Conservation (phyloP, 2,329 filamentous ascomycete species). For the Lachnellula arida region DNA sequence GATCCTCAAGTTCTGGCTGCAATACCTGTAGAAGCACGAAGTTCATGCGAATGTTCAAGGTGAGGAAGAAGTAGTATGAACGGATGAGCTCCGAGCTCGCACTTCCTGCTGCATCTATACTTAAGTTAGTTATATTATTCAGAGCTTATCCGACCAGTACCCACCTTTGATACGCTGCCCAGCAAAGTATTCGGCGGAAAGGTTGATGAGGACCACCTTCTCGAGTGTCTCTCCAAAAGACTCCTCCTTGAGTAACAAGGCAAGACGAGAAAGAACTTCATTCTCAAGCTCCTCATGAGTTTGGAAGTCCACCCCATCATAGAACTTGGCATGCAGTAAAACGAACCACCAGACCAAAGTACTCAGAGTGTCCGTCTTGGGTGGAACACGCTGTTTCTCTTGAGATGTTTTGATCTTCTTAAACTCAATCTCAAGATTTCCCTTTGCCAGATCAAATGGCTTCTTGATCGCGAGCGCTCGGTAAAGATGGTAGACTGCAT, state of each 20-base stretch:
- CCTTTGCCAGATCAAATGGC: conserved; percentile 68
- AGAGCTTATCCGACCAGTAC: conserved; percentile 7
- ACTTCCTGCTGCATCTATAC: conserved; percentile 39
- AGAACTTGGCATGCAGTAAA: conserved; percentile 79
- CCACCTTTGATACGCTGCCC: conserved; percentile 55
- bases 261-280: conserved; percentile 75
- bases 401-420: conserved; percentile 56
- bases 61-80: conserved; percentile 62
- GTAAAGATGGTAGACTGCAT: conserved; percentile 86
- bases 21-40: conserved; percentile 66
- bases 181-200: conserved; percentile 75
- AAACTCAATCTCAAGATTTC: conserved; percentile 79
- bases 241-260: conserved; percentile 66
- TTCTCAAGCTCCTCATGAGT: conserved; percentile 78
- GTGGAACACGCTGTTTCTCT: conserved; percentile 38
- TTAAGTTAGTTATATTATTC: conserved; percentile 2
- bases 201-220: conserved; percentile 80
- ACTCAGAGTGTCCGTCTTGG: conserved; percentile 35
- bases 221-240: conserved; percentile 61
- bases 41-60: conserved; percentile 75
- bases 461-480: conserved; percentile 70
- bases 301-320: conserved; percentile 68
- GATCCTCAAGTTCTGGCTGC: conserved; percentile 61
- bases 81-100: conserved; percentile 33
- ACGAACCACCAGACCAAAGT: conserved; percentile 78